Conservation (phyloP, 257 asterid species). For the Prunella vulgaris region DNA sequence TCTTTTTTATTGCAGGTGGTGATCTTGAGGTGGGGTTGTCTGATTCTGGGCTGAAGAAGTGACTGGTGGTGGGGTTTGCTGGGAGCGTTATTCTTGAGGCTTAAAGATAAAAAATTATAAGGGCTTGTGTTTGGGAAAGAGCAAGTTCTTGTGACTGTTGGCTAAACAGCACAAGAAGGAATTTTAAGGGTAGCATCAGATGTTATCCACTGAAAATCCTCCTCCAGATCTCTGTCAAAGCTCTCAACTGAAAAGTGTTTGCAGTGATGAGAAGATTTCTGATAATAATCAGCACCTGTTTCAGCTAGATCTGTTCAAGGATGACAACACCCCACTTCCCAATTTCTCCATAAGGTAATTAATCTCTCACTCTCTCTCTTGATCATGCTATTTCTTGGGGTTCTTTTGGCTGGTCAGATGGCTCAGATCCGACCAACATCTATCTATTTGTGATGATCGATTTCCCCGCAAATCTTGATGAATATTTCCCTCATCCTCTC, state of each 20-base stretch:
- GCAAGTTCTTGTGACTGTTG: constrained; percentile 81
- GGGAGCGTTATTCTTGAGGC: constrained; percentile 71
- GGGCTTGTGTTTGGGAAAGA: constrained; percentile 21
- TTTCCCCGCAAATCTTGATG: background rate
- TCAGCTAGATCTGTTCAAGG: constrained; percentile 62
- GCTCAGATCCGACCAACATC: constrained; percentile 23
- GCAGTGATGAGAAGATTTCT: constrained; percentile 46
- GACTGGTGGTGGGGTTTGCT: constrained; percentile 37
- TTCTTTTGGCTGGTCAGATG: constrained; percentile 28
- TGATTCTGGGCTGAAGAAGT: constrained; percentile 31
- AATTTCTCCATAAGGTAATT: constrained; percentile 90
- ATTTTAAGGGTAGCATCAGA: constrained; percentile 68
- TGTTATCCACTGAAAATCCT: constrained; percentile 92
- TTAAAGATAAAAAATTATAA: constrained; percentile 24
- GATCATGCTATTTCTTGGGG: constrained; percentile 18
- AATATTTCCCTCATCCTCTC: too few relatives aligned
- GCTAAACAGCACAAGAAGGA: constrained; percentile 68
- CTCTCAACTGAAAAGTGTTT: constrained; percentile 44
- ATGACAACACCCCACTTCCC: constrained; percentile 49
- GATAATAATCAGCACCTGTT: constrained; percentile 22
- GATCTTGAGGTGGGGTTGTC: constrained; percentile 41
- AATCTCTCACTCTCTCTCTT: background rate
- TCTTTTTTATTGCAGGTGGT: constrained; percentile 39
- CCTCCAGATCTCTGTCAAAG: constrained; percentile 72
- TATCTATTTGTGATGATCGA: constrained; percentile 20